Percentiles rank a stretch among this genome's conserved stretches.
phyloP scores from a whole-genome alignment of 805 yeast species.

The Saccharomycopsis lassenensis region DNA sequence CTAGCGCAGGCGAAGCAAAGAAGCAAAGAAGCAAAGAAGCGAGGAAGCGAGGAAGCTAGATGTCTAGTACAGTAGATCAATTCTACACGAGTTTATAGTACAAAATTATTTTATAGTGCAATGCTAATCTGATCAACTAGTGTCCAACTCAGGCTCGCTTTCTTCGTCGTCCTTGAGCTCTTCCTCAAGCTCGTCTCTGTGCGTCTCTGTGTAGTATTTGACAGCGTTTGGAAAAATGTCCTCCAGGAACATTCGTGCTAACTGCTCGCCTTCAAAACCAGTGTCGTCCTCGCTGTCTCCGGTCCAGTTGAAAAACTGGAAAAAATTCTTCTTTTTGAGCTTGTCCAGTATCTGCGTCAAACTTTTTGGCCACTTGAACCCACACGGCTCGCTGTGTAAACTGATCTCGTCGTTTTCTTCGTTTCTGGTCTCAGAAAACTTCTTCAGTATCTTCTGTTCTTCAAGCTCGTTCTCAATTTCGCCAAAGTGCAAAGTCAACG shows the following conservation, averaged over 20 bases:
- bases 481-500: constrained; percentile 48
- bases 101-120: too few species aligned
- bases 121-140: too few species aligned
- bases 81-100: too few species aligned
- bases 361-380: constrained; percentile 53
- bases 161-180: constrained; percentile 43
- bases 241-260: constrained; percentile 62
- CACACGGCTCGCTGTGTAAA: constrained; percentile 42
- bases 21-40: too few species aligned
- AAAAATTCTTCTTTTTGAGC: constrained; percentile 54
- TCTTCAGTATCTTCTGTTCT: constrained; percentile 47
- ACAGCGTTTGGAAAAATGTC: constrained; percentile 82
- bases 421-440: constrained; percentile 38
- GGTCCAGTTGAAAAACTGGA: constrained; percentile 82
- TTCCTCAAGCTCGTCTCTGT: constrained; percentile 46
- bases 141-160: constrained; percentile 41
- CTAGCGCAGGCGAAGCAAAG: too few species aligned
- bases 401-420: constrained; percentile 26
- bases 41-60: too few species aligned
- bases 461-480: constrained; percentile 32
- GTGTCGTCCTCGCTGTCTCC: constrained; percentile 43
- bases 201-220: constrained; percentile 68
- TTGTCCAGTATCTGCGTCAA: constrained; percentile 32
- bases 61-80: too few species aligned
- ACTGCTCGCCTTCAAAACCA: constrained; percentile 39